Percentiles rank a stretch among this genome's conserved stretches.
phyloP scores from a whole-genome alignment of 2,329 filamentous ascomycete genomes.

The Penicillium glabrum region DNA sequence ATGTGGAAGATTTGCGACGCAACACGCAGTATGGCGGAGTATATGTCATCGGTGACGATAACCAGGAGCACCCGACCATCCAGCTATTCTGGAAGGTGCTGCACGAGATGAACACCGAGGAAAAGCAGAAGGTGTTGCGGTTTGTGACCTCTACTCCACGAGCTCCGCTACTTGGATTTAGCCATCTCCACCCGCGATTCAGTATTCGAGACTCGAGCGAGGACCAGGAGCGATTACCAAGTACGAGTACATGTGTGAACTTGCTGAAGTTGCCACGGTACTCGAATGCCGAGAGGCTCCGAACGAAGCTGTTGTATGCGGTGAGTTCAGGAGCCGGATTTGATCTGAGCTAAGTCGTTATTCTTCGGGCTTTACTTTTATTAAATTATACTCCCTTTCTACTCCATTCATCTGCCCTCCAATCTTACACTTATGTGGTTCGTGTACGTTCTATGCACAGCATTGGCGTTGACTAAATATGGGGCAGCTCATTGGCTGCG shows the following conservation, averaged over 20 bases:
- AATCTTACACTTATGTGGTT: slow-evolving; percentile 4
- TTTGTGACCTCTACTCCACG: slow-evolving; percentile 94
- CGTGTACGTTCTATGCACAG: slow-evolving; percentile 26
- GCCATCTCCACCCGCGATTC: slow-evolving; percentile 79
- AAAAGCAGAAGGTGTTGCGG: slow-evolving; percentile 83
- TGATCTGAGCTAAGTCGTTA: slow-evolving; percentile 57
- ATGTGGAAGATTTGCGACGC: slow-evolving; percentile 77
- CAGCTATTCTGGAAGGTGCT: slow-evolving; percentile 91
- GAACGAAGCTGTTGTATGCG: slow-evolving; percentile 83
- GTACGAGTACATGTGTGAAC: slow-evolving; percentile 95
- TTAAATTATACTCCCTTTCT: not conserved
- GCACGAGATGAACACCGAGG: slow-evolving; percentile 69
- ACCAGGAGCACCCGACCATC: slow-evolving; percentile 79
- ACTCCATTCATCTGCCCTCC: not conserved
- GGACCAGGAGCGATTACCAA: slow-evolving; percentile 78
- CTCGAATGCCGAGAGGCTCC: slow-evolving; percentile 62
- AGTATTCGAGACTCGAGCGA: slow-evolving; percentile 81
- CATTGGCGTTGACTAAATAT: slow-evolving; percentile 26
- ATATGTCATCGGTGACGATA: slow-evolving; percentile 87
- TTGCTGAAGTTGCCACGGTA: slow-evolving; percentile 89
- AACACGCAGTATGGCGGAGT: slow-evolving; percentile 87
- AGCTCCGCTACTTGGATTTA: slow-evolving; percentile 85
- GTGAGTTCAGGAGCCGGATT: slow-evolving; percentile 90
- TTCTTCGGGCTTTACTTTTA: slow-evolving; percentile 1
- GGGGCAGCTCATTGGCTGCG: slow-evolving; percentile 15